phyloP scores from a whole-genome alignment of 2,329 filamentous ascomycete species.

The Exophiala xenobiotica region DNA sequence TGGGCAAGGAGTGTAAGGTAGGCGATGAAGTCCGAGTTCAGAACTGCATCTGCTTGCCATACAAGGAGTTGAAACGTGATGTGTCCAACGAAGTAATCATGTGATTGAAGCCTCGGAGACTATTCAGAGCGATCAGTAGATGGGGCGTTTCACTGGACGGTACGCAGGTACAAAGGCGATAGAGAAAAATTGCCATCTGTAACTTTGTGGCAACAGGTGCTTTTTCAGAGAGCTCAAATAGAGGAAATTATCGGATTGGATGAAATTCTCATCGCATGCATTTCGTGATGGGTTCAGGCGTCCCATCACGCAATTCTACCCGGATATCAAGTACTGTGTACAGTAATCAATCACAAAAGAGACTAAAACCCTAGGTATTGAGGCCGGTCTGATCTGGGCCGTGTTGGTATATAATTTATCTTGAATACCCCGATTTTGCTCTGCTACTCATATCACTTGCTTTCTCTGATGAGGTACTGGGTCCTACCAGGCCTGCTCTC shows the following conservation, averaged over 20 bases:
- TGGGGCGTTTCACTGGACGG: background rate
- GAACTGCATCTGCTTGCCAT: conserved; percentile 96
- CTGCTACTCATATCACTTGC: too few relatives aligned
- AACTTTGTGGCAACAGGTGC: background rate
- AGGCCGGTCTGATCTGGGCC: too few relatives aligned
- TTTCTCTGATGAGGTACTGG: too few relatives aligned
- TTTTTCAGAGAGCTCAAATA: background rate
- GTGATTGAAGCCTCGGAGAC: conserved; percentile 47
- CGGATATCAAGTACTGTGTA: too few relatives aligned
- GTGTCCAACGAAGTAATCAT: conserved; percentile 77
- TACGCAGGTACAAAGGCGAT: conserved; percentile 4
- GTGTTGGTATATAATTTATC: too few relatives aligned
- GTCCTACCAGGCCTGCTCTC: too few relatives aligned
- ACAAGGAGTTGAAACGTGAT: conserved; percentile 96
- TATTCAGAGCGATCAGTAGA: background rate
- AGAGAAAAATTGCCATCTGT: conserved; percentile 7
- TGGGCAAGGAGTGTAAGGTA: conserved; percentile 93
- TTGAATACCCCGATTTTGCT: too few relatives aligned
- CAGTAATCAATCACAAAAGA: too few relatives aligned
- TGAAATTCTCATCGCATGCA: too few relatives aligned
- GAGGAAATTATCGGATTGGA: background rate
- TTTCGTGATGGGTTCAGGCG: background rate
- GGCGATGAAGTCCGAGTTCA: conserved; percentile 93
- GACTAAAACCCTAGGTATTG: too few relatives aligned
- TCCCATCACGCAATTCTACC: background rate